These are phyloP conservation scores for Santalum album DNA, from an alignment of 164 flowering plant genomes.

Conservation along the genomic window DNA sequence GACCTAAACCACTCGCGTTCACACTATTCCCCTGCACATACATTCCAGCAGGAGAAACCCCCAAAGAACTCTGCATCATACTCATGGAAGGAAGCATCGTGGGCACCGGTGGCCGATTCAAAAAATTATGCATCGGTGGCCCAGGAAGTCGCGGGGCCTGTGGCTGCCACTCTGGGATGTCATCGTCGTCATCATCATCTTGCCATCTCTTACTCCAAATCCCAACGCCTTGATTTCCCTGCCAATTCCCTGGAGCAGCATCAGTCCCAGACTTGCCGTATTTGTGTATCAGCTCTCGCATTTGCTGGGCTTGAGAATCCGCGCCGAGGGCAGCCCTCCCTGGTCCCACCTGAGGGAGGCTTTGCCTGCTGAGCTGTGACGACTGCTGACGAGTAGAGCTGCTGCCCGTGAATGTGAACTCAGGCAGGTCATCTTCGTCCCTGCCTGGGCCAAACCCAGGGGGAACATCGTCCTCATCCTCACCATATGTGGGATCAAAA, in stretches of 20 bases:
- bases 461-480: slow-evolving; percentile 70
- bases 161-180: slow-evolving; percentile 97
- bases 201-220: slow-evolving; percentile 47
- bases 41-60: no score
- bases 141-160: slow-evolving; percentile 14
- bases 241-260: slow-evolving; percentile 8
- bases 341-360: slow-evolving; percentile 8
- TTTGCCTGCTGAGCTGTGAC: slow-evolving; percentile 7
- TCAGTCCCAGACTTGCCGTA: slow-evolving; percentile 46
- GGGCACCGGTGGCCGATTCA: slow-evolving; percentile 15
- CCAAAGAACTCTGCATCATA: no score
- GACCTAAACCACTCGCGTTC: no score
- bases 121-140: slow-evolving; percentile 11
- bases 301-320: slow-evolving; percentile 28
- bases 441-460: slow-evolving; percentile 87
- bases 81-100: no score
- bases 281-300: slow-evolving; percentile 66
- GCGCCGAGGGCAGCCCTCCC: slow-evolving; percentile 2
- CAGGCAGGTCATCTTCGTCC: slow-evolving; percentile 93
- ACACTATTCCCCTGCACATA: no score
- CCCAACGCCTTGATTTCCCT: slow-evolving; percentile 11
- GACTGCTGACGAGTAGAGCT: slow-evolving; percentile 14
- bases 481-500: slow-evolving; percentile 17
- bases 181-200: slow-evolving; percentile 69
- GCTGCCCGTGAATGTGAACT: slow-evolving; percentile 65